Evolutionary conservation across 371 early-diverging fungal species (phyloP).

Genomic region (Thermomucor indicae-seudaticae): DNA sequence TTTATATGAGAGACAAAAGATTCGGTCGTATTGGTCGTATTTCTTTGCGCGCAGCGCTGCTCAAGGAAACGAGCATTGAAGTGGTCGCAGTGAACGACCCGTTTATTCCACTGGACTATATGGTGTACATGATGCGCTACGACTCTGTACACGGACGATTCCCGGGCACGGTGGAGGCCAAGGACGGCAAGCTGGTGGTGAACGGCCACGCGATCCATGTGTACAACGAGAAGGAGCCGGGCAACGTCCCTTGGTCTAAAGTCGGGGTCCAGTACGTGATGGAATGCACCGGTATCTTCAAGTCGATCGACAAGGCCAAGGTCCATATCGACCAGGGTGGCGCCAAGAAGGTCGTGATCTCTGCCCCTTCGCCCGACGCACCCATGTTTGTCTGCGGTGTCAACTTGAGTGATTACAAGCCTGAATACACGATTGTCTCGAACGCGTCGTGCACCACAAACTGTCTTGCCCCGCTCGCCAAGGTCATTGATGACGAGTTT

Average conservation of each 20-base stretch:
- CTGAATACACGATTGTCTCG: constrained; percentile 85
- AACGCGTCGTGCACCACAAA: constrained; percentile 99
- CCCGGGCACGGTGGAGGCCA: constrained; percentile 73
- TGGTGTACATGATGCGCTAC: constrained; percentile 96
- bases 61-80: constrained; percentile 61
- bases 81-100: constrained; percentile 99
- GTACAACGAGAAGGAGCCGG: constrained; percentile 71
- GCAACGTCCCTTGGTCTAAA: constrained; percentile 89
- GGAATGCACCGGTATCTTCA: constrained; percentile 83
- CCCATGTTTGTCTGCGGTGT: constrained; percentile 94
- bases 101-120: constrained; percentile 94
- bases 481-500: constrained; percentile 95
- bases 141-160: constrained; percentile 97
- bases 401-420: constrained; percentile 90
- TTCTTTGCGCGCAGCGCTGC: constrained; percentile 89
- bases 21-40: constrained; percentile 99
- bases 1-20: too few relatives aligned
- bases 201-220: constrained; percentile 82
- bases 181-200: constrained; percentile 83
- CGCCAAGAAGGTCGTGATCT: constrained; percentile 98
- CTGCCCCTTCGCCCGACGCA: constrained; percentile 93
- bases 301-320: constrained; percentile 82
- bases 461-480: constrained; percentile 99
- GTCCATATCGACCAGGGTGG: constrained; percentile 86
- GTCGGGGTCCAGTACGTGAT: constrained; percentile 81